Evolutionary conservation across 129 eudicot species (phyloP), one percentile per base, ranked within the genome.

Genomic region (Calendula officinalis): DNA sequence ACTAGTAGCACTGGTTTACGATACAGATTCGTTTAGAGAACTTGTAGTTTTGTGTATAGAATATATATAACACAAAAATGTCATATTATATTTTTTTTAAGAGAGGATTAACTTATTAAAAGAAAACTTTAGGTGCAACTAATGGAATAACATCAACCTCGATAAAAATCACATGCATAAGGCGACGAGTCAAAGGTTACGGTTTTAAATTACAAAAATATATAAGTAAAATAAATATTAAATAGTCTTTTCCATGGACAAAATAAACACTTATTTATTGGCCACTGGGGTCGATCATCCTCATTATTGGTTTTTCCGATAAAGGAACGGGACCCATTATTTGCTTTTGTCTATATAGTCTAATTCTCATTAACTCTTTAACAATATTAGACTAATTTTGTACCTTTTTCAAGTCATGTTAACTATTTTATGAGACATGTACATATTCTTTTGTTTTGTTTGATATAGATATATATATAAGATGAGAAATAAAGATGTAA

Each of bases 111-210:
- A 22, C 30, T 22, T 0, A 22, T 22, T 22, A 22, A 22, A 22
- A 22, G 30, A 22, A 22, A 4, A 44, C 48, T 56, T 50, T 60
- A 60, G 55, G 76, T 60, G 61, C 66, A 64, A 73, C 65, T 56
- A 45, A 42, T 45, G 77, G 78, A 73, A 73, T 65, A 73, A 73
- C 78, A 65, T 65, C 78, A 73, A 65, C 72, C 78, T 73, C 72
- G 67, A 73, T 73, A 73, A 72, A 65, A 56, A 56, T 65, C 72
- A 73, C 78, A 73, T 65, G 78, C 78, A 73, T 38, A 6, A 67
- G 67, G 59, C 50, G 53, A 73, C 33, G 78, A 73, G 78, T 73
- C 78, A 73, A 73, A 73, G 72, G 72, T 73, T 73, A 58, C 52
- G 45, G 46, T 64, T 37, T 73, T 56, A 65, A 27, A 65, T 22